A percentile compares a stretch with the other conserved stretches of the same genome.
Evolutionary conservation across 2,329 filamentous ascomycete species (phyloP).

Genomic region (Clathrospora elynae): DNA sequence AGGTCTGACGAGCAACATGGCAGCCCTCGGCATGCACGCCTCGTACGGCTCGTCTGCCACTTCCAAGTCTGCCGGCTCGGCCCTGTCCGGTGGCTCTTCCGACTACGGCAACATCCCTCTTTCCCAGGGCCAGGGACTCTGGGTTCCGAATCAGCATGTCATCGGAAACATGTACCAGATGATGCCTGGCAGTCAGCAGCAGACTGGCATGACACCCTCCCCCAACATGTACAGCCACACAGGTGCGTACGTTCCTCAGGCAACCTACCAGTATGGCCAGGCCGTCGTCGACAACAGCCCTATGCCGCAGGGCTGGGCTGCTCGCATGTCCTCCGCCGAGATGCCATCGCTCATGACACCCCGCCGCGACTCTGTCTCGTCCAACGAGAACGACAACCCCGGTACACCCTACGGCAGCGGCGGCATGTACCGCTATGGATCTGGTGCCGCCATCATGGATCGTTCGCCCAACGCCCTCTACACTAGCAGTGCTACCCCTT

Average conservation of each 20-base stretch:
- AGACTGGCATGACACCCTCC: slow-evolving; percentile 38
- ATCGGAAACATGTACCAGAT: slow-evolving; percentile 44
- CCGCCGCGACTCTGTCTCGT: slow-evolving; percentile 58
- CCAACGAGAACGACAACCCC: slow-evolving; percentile 59
- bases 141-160: slow-evolving; percentile 47
- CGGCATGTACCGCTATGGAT: slow-evolving; percentile 52
- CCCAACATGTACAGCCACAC: slow-evolving; percentile 54
- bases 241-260: slow-evolving; percentile 51
- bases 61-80: slow-evolving; percentile 41
- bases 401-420: slow-evolving; percentile 54
- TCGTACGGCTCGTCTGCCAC: slow-evolving; percentile 40
- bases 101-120: slow-evolving; percentile 43
- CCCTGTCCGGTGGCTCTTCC: slow-evolving; percentile 40
- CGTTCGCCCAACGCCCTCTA: slow-evolving; percentile 57
- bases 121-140: slow-evolving; percentile 46
- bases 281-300: slow-evolving; percentile 54
- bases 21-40: slow-evolving; percentile 45
- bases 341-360: slow-evolving; percentile 58
- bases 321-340: slow-evolving; percentile 53
- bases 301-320: slow-evolving; percentile 54
- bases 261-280: slow-evolving; percentile 52
- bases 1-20: slow-evolving; percentile 44
- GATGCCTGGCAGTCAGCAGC: slow-evolving; percentile 42
- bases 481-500: slow-evolving; percentile 56
- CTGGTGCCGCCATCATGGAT: slow-evolving; percentile 55